These are phyloP conservation scores for Bidens hawaiensis DNA, from an alignment of 140 eudicot species.

Conservation along the genomic window DNA sequence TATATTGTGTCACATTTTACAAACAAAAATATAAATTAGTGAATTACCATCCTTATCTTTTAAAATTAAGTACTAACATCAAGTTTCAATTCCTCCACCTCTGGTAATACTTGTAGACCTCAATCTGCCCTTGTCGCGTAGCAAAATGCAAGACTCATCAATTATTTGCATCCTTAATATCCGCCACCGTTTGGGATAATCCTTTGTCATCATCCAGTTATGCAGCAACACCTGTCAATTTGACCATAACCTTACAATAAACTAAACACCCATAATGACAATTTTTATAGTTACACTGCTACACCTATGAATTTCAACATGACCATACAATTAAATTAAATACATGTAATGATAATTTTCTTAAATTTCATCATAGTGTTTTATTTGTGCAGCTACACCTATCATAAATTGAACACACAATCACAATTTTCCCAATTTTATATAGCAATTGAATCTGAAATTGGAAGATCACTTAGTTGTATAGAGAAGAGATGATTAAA, in stretches of 20 bases:
- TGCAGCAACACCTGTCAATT: conserved; percentile 53
- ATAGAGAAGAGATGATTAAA: no score
- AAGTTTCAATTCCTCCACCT: conserved; percentile 83
- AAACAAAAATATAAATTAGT: neutral
- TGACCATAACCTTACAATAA: neutral
- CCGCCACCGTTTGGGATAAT: conserved; percentile 56
- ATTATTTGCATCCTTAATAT: conserved; percentile 84
- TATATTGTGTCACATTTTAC: neutral
- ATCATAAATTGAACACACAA: conserved; percentile 31
- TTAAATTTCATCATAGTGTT: no score
- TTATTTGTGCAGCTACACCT: no score
- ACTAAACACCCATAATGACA: no score
- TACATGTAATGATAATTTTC: no score
- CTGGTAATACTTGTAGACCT: conserved; percentile 83
- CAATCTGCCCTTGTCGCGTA: conserved; percentile 81
- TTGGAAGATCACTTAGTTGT: neutral
- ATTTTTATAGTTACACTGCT: no score
- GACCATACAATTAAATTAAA: no score
- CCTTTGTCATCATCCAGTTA: conserved; percentile 91
- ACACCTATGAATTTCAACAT: no score
- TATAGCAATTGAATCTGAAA: conserved; percentile 43
- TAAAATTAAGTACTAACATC: conserved; percentile 62
- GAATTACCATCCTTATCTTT: conserved; percentile 87
- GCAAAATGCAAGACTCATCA: conserved; percentile 94
- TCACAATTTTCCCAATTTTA: conserved; percentile 71